These are phyloP conservation scores for Alternaria burnsii DNA, from an alignment of 2,329 filamentous ascomycete genomes.

Conservation along the genomic window DNA sequence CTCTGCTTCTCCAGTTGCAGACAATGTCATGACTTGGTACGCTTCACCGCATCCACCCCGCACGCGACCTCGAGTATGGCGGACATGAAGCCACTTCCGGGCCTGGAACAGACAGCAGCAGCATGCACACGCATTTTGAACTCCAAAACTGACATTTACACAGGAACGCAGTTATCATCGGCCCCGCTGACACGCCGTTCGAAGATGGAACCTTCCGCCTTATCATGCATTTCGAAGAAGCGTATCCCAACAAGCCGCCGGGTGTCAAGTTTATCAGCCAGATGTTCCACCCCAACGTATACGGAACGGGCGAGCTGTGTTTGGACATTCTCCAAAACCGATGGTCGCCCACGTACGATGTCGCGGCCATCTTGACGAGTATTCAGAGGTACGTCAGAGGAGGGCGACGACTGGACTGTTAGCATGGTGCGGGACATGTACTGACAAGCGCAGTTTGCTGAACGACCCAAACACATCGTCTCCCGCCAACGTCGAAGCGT, in stretches of 20 bases:
- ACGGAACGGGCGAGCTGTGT: slow-evolving; percentile 94
- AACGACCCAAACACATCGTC: slow-evolving; percentile 99
- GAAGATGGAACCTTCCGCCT: slow-evolving; percentile 98
- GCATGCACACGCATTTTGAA: not conserved
- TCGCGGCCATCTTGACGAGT: slow-evolving; percentile 94
- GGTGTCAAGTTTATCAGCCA: slow-evolving; percentile 98
- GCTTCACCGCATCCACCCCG: slow-evolving; percentile 33
- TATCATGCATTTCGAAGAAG: slow-evolving; percentile 99
- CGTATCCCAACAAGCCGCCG: slow-evolving; percentile 97
- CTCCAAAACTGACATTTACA: slow-evolving; percentile 35
- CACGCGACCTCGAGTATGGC: slow-evolving; percentile 35
- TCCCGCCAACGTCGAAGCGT: slow-evolving; percentile 96
- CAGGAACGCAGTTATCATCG: slow-evolving; percentile 99
- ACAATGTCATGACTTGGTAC: slow-evolving; percentile 97
- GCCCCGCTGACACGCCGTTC: slow-evolving; percentile 94
- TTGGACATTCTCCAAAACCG: slow-evolving; percentile 96
- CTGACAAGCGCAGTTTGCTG: slow-evolving; percentile 70
- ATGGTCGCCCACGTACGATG: slow-evolving; percentile 99
- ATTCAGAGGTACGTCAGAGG: slow-evolving; percentile 80
- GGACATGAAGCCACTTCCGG: not conserved
- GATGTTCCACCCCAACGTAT: slow-evolving; percentile 99
- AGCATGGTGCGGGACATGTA: slow-evolving; percentile 1
- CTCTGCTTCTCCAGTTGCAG: slow-evolving; percentile 92
- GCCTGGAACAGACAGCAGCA: not conserved
- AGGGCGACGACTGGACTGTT: not conserved